phyloP scores from a whole-genome alignment of 1,284 basidiomycete species.

The Cryptococcus maquisensis region DNA sequence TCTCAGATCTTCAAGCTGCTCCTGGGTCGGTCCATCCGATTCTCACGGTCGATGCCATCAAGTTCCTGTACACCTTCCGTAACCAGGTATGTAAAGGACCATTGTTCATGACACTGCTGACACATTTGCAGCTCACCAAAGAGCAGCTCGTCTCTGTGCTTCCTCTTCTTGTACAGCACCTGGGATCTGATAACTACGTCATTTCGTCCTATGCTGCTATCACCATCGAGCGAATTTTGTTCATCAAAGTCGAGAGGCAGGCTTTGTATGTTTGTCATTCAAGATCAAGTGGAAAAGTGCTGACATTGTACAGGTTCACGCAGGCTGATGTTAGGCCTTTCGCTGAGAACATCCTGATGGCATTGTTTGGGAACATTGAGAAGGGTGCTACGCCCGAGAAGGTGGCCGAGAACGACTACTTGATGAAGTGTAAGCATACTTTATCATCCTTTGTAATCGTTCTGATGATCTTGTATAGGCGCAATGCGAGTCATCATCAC shows the following conservation, averaged over 20 bases:
- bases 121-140: constrained; percentile 70
- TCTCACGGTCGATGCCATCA: constrained; percentile 92
- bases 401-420: constrained; percentile 93
- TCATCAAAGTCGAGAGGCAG: constrained; percentile 71
- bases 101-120: background rate
- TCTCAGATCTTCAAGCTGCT: constrained; percentile 75
- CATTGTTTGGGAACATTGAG: constrained; percentile 77
- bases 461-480: constrained; percentile 52
- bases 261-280: constrained; percentile 60
- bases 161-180: constrained; percentile 80
- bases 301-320: constrained; percentile 62
- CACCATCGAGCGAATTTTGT: constrained; percentile 82
- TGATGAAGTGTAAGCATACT: constrained; percentile 81
- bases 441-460: background rate
- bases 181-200: constrained; percentile 75
- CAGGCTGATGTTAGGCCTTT: constrained; percentile 80
- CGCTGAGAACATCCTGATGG: constrained; percentile 69
- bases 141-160: constrained; percentile 87
- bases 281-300: background rate
- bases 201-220: constrained; percentile 58
- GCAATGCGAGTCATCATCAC: constrained; percentile 91
- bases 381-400: constrained; percentile 81
- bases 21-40: constrained; percentile 74
- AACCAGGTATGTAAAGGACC: constrained; percentile 64
- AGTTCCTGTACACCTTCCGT: constrained; percentile 88